Evolutionary conservation across 805 yeast genomes (phyloP).

Genomic region (Nakazawaea sp.): DNA sequence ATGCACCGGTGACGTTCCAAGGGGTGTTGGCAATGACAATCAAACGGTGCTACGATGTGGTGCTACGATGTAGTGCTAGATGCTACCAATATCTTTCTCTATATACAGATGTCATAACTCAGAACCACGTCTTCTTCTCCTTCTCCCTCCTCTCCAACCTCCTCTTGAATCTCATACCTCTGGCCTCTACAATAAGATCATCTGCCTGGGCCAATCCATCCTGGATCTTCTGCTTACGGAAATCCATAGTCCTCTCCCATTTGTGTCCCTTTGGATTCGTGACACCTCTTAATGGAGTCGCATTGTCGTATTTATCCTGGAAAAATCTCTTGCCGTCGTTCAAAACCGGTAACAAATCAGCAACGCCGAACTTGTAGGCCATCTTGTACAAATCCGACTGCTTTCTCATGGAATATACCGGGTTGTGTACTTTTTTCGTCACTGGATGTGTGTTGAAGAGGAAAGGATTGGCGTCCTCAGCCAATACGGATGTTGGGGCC

Average conservation of each 20-base stretch:
- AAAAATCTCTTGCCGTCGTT: constrained; percentile 61
- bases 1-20: too few relatives aligned
- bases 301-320: constrained; percentile 66
- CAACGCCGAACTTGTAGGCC: constrained; percentile 76
- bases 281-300: constrained; percentile 72
- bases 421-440: constrained; percentile 69
- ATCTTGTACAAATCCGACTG: constrained; percentile 78
- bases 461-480: constrained; percentile 79
- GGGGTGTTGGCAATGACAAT: too few relatives aligned
- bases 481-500: constrained; percentile 57
- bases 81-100: too few relatives aligned
- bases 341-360: constrained; percentile 65
- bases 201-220: constrained; percentile 67
- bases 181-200: constrained; percentile 54
- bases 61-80: too few relatives aligned
- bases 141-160: constrained; percentile 35
- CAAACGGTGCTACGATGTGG: too few relatives aligned
- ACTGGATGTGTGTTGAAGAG: constrained; percentile 78
- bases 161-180: constrained; percentile 44
- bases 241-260: constrained; percentile 63
- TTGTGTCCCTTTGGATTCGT: constrained; percentile 72
- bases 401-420: constrained; percentile 73
- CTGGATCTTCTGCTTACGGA: constrained; percentile 51
- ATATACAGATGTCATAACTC: constrained; percentile 14
- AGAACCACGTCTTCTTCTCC: constrained; percentile 31